phyloP scores from a whole-genome alignment of 345 rosid genomes.

The Kandelia obovata region DNA sequence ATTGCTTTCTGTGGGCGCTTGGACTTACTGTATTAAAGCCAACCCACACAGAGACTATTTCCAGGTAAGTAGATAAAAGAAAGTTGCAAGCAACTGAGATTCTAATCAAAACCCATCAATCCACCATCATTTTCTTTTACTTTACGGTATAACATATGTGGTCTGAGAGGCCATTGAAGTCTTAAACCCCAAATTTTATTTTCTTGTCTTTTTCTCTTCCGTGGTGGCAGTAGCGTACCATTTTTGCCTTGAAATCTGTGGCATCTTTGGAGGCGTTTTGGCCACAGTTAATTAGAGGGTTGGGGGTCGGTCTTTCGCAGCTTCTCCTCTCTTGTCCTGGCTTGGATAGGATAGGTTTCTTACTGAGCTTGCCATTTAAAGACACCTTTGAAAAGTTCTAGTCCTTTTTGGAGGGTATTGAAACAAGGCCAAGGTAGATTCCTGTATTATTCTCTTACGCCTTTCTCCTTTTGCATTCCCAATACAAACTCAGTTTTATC shows the following conservation, averaged over 20 bases:
- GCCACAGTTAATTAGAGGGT: too few species aligned
- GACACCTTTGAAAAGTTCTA: constrained; percentile 22
- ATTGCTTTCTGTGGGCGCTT: constrained; percentile 17
- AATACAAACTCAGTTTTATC: constrained; percentile 18
- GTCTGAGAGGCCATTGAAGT: neutral
- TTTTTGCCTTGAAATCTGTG: constrained; percentile 30
- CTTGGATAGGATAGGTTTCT: constrained; percentile 2
- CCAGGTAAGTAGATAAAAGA: constrained; percentile 1
- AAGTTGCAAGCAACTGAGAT: constrained; percentile 10
- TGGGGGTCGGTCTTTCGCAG: constrained; percentile 10
- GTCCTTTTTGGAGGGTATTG: constrained; percentile 28
- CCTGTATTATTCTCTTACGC: constrained; percentile 45
- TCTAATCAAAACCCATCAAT: constrained; percentile 7
- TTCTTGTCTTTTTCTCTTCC: constrained; percentile 21
- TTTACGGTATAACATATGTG: constrained; percentile 6
- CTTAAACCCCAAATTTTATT: constrained; percentile 2
- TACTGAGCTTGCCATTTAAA: constrained; percentile 14
- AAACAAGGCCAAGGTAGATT: constrained; percentile 40
- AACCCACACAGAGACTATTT: neutral
- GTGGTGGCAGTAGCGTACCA: constrained; percentile 26
- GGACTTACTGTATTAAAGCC: neutral
- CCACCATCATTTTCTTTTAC: constrained; percentile 16
- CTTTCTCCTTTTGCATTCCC: constrained; percentile 26
- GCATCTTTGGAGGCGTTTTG: constrained; percentile 26
- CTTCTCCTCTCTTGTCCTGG: constrained; percentile 18